phyloP scores from a whole-genome alignment of 1,284 basidiomycete genomes.

The Agroathelia rolfsii region DNA sequence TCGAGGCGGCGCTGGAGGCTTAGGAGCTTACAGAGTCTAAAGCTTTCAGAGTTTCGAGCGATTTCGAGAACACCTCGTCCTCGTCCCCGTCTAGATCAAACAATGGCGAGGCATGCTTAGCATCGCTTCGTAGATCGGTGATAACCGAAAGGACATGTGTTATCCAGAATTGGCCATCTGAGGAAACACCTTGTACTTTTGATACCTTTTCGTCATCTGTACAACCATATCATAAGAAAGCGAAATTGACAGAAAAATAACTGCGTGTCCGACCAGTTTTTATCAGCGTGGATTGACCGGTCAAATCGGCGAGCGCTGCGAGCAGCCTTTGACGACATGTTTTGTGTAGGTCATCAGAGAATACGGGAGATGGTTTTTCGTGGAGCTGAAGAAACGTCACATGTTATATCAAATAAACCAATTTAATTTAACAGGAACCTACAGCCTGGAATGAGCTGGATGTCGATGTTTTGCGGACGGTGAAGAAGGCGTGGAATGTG shows the following conservation, averaged over 20 bases:
- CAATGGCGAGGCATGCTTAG: constrained; percentile 57
- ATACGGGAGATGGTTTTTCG: constrained; percentile 51
- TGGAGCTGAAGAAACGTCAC: constrained; percentile 51
- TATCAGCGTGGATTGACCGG: constrained; percentile 40
- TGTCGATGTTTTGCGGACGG: constrained; percentile 63
- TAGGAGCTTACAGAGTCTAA: constrained; percentile 22
- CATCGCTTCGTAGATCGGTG: constrained; percentile 51
- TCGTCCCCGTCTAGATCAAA: constrained; percentile 53
- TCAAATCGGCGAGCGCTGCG: constrained; percentile 69
- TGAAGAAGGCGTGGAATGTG: constrained; percentile 75
- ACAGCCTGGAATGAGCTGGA: constrained; percentile 57
- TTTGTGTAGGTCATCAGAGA: constrained; percentile 63
- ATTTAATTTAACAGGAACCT: constrained; percentile 21
- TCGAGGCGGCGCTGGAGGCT: neutral
- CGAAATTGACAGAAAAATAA: constrained; percentile 3
- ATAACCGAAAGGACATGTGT: constrained; percentile 59
- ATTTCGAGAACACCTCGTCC: constrained; percentile 33
- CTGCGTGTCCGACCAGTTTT: constrained; percentile 33
- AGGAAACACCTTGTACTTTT: constrained; percentile 52
- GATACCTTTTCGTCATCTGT: constrained; percentile 36
- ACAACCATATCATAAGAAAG: constrained; percentile 1
- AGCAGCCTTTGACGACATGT: constrained; percentile 66
- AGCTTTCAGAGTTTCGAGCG: constrained; percentile 37
- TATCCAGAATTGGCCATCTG: constrained; percentile 76
- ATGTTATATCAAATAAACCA: constrained; percentile 5